Evolutionary conservation across 306 rosid species (phyloP).

Genomic region (Casuarina glauca): DNA sequence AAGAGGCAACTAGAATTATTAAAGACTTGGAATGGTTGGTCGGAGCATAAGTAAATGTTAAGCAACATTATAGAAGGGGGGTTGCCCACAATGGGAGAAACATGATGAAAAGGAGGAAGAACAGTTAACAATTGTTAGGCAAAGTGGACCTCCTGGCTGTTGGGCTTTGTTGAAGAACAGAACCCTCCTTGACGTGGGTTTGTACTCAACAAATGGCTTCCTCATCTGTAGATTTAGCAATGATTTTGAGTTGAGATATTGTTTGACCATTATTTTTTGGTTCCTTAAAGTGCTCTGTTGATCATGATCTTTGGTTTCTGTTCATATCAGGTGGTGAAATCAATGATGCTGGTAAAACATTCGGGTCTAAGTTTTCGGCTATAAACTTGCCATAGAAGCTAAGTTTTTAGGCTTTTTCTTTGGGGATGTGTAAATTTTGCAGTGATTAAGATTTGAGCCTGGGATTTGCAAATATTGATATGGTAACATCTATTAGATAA

Average conservation of each 20-base stretch:
- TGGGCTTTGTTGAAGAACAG: neutral
- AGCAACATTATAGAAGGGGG: conserved; percentile 43
- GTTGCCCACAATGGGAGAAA: conserved; percentile 14
- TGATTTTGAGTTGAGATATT: too few relatives aligned
- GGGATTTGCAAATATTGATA: too few relatives aligned
- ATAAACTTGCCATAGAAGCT: neutral
- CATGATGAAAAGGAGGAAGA: neutral
- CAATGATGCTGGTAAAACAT: neutral
- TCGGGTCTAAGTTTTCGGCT: neutral
- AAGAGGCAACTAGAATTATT: conserved; percentile 27
- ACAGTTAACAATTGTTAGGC: neutral
- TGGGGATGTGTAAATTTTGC: neutral
- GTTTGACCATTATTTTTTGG: neutral
- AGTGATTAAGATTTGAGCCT: neutral
- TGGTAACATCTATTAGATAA: too few relatives aligned
- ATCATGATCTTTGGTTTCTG: neutral
- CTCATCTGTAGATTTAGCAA: too few relatives aligned
- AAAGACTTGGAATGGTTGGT: conserved; percentile 32
- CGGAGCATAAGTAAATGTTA: conserved; percentile 44
- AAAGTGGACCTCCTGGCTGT: neutral
- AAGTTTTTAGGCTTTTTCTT: neutral
- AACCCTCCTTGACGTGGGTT: neutral
- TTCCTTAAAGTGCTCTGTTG: neutral
- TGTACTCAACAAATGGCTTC: neutral
- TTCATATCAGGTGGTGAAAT: neutral